Percentiles rank a stretch among this genome's conserved stretches.
Conservation (phyloP, 495 filamentous ascomycete genomes). For the Acidiella bohemica region DNA sequence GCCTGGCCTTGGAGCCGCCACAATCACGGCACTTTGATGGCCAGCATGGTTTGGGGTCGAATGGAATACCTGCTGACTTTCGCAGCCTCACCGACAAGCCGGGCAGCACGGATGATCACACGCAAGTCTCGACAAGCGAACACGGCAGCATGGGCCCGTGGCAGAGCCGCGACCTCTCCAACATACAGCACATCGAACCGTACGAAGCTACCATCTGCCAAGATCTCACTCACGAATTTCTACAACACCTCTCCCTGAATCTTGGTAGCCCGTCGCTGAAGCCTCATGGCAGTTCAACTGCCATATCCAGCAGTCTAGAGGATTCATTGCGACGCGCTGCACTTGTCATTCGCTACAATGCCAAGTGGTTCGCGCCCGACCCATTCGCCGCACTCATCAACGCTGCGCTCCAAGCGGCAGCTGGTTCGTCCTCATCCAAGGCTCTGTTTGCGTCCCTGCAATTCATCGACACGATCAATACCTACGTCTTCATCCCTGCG, state of each 20-base stretch:
- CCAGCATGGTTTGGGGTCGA: no score
- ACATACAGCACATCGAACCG: constrained; percentile 5
- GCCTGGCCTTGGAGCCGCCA: no score
- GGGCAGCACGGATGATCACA: not conserved
- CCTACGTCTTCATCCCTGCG: constrained; percentile 39
- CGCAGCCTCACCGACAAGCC: not conserved
- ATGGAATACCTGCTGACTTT: not conserved
- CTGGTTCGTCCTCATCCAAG: constrained; percentile 52
- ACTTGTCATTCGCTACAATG: constrained; percentile 32
- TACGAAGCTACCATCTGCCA: constrained; percentile 10
- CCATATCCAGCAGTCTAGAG: constrained; percentile 1
- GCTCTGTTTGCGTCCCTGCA: constrained; percentile 65
- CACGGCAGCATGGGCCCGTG: constrained; percentile 1
- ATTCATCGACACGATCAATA: constrained; percentile 67
- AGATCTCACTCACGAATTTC: constrained; percentile 1
- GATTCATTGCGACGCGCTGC: constrained; percentile 50
- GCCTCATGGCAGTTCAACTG: no score
- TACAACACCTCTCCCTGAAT: no score
- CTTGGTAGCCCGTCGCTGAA: no score
- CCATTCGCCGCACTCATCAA: constrained; percentile 55
- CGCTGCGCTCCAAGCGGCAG: constrained; percentile 57
- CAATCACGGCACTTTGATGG: no score
- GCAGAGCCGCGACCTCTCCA: not conserved
- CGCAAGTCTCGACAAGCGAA: not conserved
- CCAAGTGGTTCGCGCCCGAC: constrained; percentile 54